Evolutionary conservation across 139 green algal genomes (phyloP).

Genomic region (Eudorina sp.): DNA sequence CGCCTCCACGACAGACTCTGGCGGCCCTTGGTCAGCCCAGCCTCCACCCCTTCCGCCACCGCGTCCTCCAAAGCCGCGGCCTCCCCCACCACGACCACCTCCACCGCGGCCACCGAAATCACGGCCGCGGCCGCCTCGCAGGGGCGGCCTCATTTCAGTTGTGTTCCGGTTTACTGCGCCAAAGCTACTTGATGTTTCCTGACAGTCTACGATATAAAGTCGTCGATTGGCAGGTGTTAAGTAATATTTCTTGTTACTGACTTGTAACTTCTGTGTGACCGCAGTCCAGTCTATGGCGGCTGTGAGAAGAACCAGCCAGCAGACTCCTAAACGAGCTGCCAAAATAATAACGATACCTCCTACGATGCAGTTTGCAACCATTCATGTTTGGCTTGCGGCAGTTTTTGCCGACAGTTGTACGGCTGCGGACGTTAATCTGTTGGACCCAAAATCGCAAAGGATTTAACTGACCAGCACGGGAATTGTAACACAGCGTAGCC

Average conservation of each 20-base stretch:
- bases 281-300: neutral
- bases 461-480: neutral
- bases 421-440: no score
- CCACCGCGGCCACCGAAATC: slow-evolving; percentile 49
- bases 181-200: neutral
- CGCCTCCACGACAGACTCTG: slow-evolving; percentile 87
- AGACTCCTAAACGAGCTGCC: neutral
- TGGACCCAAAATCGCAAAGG: neutral
- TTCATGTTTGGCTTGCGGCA: no score
- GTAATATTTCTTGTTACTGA: neutral
- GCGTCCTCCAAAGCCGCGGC: slow-evolving; percentile 48
- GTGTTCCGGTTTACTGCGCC: neutral
- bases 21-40: slow-evolving; percentile 62
- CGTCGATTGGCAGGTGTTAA: neutral
- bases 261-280: no score
- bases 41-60: slow-evolving; percentile 48
- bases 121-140: slow-evolving; percentile 54
- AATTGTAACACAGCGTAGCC: no score
- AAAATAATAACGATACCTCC: neutral
- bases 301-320: neutral
- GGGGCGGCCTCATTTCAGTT: slow-evolving; percentile 46
- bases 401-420: no score
- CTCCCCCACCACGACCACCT: slow-evolving; percentile 38
- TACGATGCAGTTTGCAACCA: no score
- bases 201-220: neutral